Evolutionary conservation across 805 yeast species (phyloP), one percentile per base, ranked within the genome.

Genomic region (Starmerella lactis-condensi): DNA sequence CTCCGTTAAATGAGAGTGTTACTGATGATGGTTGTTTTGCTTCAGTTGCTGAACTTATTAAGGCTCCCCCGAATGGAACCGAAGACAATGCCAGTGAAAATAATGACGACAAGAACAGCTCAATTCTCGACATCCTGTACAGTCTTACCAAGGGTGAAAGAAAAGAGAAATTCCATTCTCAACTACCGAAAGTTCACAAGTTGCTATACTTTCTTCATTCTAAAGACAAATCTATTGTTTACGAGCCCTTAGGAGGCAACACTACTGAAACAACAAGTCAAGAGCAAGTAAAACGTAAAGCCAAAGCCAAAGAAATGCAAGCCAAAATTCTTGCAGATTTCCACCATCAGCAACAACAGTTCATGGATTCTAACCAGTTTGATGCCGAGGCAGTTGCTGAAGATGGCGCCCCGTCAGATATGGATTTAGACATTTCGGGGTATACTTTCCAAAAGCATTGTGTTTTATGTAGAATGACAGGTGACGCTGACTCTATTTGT

Each of bases 401-500:
- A 60, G 46, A 40, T 14, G 57, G 50, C n/a, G 52, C 42, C 12
- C 58, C 50, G 16, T 55, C 45, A 3, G 13, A 2, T 2, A 23
- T n/a, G 14, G 35, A 31, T 14, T 37, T 24, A 9, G 38, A 28
- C 15, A 16, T 21, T 14, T 25, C 33, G 15, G 46, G 38, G 23
- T 47, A 38, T 10, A 29, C 31, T 10, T 78, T 67, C 43, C 89
- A 91, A 0, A 70, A 69, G 19, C 75, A 70, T 39, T 81, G 93
- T 49, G 72, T 81, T 23, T 55, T 81, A 11, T 81, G 93, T 50
- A 82, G 79, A 42, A 76, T 75, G 68, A 72, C 79, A 0, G 64
- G 72, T 1, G 62, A 61, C 14, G 65, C 66, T 14, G 65, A 65
- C 15, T 77, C 75, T 4, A 66, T 77, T 0, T 77, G 73, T 52